Evolutionary conservation across 192 early-diverging fungal genomes (phyloP).

Genomic region (Rhizophagus sp.): DNA sequence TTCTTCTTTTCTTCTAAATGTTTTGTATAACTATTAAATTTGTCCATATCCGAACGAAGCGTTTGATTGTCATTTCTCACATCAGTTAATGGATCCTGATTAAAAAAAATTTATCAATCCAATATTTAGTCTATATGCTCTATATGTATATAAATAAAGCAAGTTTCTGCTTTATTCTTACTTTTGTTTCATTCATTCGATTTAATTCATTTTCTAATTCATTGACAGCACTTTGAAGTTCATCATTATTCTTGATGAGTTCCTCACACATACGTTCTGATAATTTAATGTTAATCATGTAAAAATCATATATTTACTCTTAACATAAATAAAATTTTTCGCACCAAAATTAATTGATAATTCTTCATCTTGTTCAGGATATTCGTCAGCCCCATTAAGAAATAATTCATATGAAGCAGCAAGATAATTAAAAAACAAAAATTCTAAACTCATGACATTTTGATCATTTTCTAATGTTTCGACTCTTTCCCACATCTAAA

Average conservation of each 20-base stretch:
- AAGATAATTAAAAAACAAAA: constrained; percentile 74
- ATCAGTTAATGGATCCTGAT: constrained; percentile 54
- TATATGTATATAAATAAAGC: too few relatives aligned
- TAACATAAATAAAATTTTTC: neutral
- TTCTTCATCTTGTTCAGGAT: neutral
- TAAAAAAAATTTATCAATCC: neutral
- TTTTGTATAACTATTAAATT: constrained; percentile 54
- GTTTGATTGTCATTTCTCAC: constrained; percentile 55
- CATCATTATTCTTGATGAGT: constrained; percentile 45
- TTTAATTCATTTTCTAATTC: constrained; percentile 45
- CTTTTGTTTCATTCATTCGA: constrained; percentile 32
- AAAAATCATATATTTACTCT: too few relatives aligned
- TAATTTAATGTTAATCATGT: neutral
- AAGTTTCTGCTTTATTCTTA: constrained; percentile 6
- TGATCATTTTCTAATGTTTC: neutral
- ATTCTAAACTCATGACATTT: constrained; percentile 40
- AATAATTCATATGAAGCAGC: constrained; percentile 63
- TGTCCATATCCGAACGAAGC: constrained; percentile 59
- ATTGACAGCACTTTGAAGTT: constrained; percentile 54
- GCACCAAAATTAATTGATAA: neutral
- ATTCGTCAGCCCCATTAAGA: constrained; percentile 4
- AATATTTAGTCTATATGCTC: neutral
- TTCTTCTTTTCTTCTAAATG: constrained; percentile 19
- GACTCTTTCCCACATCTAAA: constrained; percentile 40
- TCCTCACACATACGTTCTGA: constrained; percentile 8